Evolutionary conservation across 371 early-diverging fungal genomes (phyloP), one percentile per base, ranked within the genome.

Genomic region (Racocetra persica): DNA sequence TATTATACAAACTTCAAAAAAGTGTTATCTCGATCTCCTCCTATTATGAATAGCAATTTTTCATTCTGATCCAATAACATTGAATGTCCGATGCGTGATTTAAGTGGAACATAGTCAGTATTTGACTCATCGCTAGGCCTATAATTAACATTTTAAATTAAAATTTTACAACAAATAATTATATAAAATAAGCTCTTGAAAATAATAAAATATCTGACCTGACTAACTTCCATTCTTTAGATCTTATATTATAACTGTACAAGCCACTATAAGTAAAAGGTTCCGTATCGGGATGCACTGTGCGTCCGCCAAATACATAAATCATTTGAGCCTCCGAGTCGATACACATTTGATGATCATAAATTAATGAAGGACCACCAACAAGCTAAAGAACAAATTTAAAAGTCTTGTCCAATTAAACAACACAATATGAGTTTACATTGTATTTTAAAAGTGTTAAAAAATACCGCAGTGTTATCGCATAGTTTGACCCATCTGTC

Each of bases 271-370:
- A 97, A 24, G 87, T 85, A 14, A 89, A 92, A 4, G 88, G 88
- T 77, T 89, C 91, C 38, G 89, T 82, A 71, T 91, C 91, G 20
- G 84, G 81, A 57, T 84, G 87, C 28, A 96, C 90, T 0, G 90
- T 89, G 54, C 93, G 88, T 59, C 99, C 99, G 55, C 99, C 99
- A 88, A 96, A 98, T 4, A 97, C 90, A 84, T 96, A 98, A 0
- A 98, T 74, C 13, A 88, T 89, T 69, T 91, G 89, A 13, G 83
- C 81, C 4, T 88, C 85, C 5, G 93, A 80, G 81, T 98, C 98
- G 51, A 98, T 86, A 77, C 93, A 92, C 95, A 98, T 96, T 87
- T 98, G 98, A 82, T 98, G 94, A 84, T 98, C 98, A 82, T 93
- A 98, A 22, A 98, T 87, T 14, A 98, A 87, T 59, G 91, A 91